phyloP scores from a whole-genome alignment of 768 basidiomycete species.

The Scleroderma citrinum region DNA sequence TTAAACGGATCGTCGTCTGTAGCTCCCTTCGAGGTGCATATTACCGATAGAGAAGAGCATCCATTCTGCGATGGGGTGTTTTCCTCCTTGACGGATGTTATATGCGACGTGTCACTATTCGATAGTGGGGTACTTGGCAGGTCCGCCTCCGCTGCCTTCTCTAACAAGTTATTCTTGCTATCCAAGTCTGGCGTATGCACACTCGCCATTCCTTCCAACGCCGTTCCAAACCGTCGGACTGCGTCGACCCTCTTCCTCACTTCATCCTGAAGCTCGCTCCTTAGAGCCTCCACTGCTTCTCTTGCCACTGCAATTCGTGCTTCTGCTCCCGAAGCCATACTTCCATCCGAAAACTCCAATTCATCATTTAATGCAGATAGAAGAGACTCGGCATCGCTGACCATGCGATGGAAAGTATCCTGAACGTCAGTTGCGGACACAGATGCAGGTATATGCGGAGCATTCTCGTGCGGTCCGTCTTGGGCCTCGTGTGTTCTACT shows the following conservation, averaged over 20 bases:
- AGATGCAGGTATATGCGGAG: not conserved
- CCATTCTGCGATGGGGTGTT: not conserved
- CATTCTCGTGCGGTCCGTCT: not conserved
- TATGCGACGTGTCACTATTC: not conserved
- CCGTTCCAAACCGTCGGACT: conserved; percentile 4
- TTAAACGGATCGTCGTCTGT: conserved; percentile 4
- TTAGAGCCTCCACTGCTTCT: conserved; percentile 45
- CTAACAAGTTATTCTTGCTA: not conserved
- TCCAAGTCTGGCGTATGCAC: not conserved
- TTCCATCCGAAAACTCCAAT: conserved; percentile 15
- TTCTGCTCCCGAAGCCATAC: conserved; percentile 37
- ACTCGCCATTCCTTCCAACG: not conserved
- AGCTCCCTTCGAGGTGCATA: conserved; percentile 2
- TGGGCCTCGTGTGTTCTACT: too few species aligned
- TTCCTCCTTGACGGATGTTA: not conserved
- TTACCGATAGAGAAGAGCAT: not conserved
- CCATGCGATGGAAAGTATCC: conserved; percentile 25
- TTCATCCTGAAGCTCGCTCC: conserved; percentile 54
- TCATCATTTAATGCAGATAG: conserved; percentile 31
- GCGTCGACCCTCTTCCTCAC: conserved; percentile 40
- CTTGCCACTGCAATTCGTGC: conserved; percentile 48
- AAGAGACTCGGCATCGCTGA: conserved; percentile 32
- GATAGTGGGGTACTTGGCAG: not conserved
- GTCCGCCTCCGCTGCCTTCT: not conserved
- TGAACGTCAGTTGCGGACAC: conserved; percentile 15